These are phyloP conservation scores for Sporodiniella umbellata DNA, from an alignment of 371 early-diverging fungal species.

Conservation along the genomic window DNA sequence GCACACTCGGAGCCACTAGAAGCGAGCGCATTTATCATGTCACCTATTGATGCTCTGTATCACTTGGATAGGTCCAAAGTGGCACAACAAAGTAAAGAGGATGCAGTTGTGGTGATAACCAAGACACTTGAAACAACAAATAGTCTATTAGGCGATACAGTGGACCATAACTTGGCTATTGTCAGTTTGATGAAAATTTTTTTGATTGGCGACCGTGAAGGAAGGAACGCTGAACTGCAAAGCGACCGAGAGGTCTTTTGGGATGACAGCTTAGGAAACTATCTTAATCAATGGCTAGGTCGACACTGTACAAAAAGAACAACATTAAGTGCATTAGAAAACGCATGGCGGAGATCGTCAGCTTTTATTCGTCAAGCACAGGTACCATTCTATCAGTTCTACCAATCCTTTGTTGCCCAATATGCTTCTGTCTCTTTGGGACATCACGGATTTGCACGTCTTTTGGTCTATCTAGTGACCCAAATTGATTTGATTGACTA, in stretches of 20 bases:
- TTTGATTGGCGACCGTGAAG: constrained; percentile 40
- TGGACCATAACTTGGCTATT: constrained; percentile 37
- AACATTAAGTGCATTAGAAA: constrained; percentile 24
- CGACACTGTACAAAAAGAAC: constrained; percentile 22
- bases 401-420: constrained; percentile 58
- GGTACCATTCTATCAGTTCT: constrained; percentile 55
- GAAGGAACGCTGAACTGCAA: constrained; percentile 24
- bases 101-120: constrained; percentile 31
- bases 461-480: constrained; percentile 43
- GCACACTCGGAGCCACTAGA: constrained; percentile 1
- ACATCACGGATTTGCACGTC: constrained; percentile 37
- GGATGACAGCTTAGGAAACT: constrained; percentile 34
- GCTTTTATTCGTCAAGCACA: constrained; percentile 33
- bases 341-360: constrained; percentile 46
- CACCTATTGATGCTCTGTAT: constrained; percentile 54
- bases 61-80: constrained; percentile 36
- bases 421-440: constrained; percentile 48
- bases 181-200: constrained; percentile 55
- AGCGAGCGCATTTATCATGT: constrained; percentile 42
- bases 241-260: constrained; percentile 52
- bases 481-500: constrained; percentile 46
- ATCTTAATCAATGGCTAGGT: constrained; percentile 39
- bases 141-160: constrained; percentile 8
- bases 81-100: constrained; percentile 19
- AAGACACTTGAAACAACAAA: constrained; percentile 38